A percentile compares a stretch with the other conserved stretches of the same genome.
Conservation (phyloP, 305 asterid species). For the Fraxinus dipetala region DNA sequence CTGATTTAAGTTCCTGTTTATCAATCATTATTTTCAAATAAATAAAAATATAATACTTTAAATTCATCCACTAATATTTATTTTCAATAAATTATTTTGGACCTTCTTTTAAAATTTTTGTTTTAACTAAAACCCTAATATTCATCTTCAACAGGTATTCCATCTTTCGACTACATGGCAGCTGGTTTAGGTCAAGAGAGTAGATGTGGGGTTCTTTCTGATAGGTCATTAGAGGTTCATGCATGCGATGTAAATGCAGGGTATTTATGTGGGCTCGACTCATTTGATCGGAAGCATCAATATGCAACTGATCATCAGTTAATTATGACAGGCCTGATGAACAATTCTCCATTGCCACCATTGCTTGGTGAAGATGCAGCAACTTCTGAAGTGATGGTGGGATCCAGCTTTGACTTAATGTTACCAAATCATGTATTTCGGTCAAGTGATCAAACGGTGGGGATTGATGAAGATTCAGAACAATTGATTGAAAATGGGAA, state of each 20-base stretch:
- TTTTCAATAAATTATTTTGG: no score
- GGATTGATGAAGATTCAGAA: conserved; percentile 16
- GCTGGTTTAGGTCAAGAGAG: conserved; percentile 24
- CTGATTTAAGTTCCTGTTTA: no score
- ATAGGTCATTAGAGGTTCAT: conserved; percentile 15
- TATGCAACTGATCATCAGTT: conserved; percentile 11
- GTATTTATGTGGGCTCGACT: conserved; percentile 26
- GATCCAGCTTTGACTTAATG: conserved; percentile 35
- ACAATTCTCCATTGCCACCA: conserved; percentile 31
- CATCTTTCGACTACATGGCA: not conserved
- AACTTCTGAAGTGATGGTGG: conserved; percentile 24
- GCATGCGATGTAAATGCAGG: conserved; percentile 13
- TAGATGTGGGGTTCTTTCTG: conserved; percentile 20
- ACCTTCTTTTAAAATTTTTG: no score
- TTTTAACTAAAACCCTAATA: no score
- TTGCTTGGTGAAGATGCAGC: conserved; percentile 41
- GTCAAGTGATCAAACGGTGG: not conserved
- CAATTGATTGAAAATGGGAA: conserved; percentile 20
- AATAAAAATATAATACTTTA: no score
- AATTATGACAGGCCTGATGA: conserved; percentile 1
- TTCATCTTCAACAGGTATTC: not conserved
- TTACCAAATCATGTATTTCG: conserved; percentile 21
- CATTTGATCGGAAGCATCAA: conserved; percentile 23
- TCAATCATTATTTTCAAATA: no score
- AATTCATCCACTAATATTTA: no score